A percentile compares a stretch with the other conserved stretches of the same genome.
Evolutionary conservation across 345 rosid genomes (phyloP).

Genomic region (Excoecaria agallocha): DNA sequence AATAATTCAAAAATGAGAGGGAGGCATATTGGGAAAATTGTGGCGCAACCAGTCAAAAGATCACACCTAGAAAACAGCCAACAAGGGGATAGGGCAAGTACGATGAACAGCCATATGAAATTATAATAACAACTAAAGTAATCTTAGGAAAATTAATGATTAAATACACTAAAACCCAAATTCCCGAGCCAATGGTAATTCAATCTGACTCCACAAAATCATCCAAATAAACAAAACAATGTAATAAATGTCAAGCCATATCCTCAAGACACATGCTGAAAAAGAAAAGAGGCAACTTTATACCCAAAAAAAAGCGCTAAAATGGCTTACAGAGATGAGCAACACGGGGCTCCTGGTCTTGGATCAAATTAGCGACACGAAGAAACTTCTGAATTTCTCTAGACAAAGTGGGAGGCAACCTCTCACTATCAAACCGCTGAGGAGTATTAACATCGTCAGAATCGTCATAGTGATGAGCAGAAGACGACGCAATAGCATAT

Average conservation of each 20-base stretch:
- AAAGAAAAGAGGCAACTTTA: background rate
- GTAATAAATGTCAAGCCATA: background rate
- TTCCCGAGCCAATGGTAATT: background rate
- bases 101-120: background rate
- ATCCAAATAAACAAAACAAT: background rate
- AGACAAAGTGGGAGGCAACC: conserved; percentile 69
- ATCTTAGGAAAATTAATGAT: background rate
- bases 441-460: conserved; percentile 37
- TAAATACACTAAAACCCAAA: background rate
- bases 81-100: background rate
- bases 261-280: too few species aligned
- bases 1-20: background rate
- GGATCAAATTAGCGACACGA: conserved; percentile 79
- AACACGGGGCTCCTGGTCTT: conserved; percentile 63
- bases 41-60: background rate
- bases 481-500: conserved; percentile 24
- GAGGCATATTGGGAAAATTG: background rate
- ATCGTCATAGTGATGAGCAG: conserved; percentile 14
- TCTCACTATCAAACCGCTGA: conserved; percentile 87
- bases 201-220: background rate
- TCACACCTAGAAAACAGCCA: background rate
- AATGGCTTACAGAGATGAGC: conserved; percentile 68
- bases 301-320: background rate
- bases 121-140: too few species aligned
- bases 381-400: conserved; percentile 79